These are phyloP conservation scores for Aspergillus fumigatiaffinis DNA, from an alignment of 2,329 filamentous ascomycete genomes.

Conservation along the genomic window DNA sequence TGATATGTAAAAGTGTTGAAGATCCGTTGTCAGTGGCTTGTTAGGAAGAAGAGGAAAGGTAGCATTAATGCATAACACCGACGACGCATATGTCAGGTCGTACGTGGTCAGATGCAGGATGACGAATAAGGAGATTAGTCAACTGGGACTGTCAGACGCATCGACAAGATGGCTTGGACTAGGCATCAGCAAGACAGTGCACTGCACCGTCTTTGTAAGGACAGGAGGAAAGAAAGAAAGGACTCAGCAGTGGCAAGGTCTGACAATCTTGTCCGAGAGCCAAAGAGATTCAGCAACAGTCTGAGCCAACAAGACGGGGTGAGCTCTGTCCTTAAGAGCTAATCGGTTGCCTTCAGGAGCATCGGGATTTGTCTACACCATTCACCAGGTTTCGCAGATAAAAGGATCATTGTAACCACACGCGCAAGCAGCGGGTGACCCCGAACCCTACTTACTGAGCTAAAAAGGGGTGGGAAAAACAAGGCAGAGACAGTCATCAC, in stretches of 20 bases:
- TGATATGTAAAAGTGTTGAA: not conserved
- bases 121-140: not conserved
- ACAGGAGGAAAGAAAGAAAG: not conserved
- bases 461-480: not conserved
- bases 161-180: too few species aligned
- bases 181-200: too few species aligned
- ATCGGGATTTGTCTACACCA: slow-evolving; percentile 1
- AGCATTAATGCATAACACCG: not conserved
- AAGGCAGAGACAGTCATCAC: not conserved
- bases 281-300: too few species aligned
- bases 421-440: slow-evolving; percentile 15
- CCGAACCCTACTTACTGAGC: slow-evolving; percentile 1
- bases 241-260: too few species aligned
- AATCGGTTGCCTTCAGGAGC: not conserved
- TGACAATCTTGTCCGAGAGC: not conserved
- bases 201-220: not conserved
- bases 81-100: not conserved
- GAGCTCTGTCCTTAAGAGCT: not conserved
- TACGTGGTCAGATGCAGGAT: not conserved
- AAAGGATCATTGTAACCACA: slow-evolving; percentile 12
- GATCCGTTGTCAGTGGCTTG: not conserved
- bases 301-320: not conserved
- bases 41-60: not conserved
- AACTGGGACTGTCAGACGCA: not conserved
- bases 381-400: not conserved